Percentiles rank a stretch among this genome's conserved stretches.
Evolutionary conservation across 2,329 filamentous ascomycete genomes (phyloP).

Genomic region (Cordyceps pruinosa): DNA sequence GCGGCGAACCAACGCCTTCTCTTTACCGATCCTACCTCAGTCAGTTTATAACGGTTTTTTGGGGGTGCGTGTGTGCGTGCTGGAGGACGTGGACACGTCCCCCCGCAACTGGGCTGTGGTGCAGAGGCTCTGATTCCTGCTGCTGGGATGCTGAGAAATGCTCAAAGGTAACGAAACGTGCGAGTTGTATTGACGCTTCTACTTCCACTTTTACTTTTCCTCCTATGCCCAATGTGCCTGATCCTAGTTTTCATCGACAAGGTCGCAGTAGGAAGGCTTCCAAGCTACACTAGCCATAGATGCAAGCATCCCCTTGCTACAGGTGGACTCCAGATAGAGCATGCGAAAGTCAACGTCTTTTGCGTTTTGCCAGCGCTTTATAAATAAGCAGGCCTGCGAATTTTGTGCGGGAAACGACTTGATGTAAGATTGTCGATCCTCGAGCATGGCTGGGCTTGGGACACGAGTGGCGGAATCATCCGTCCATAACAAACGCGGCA

Average conservation of each 20-base stretch:
- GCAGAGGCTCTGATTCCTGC: too few relatives aligned
- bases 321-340: slow-evolving; percentile 4
- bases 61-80: too few relatives aligned
- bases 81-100: too few relatives aligned
- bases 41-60: too few relatives aligned
- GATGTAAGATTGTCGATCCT: slow-evolving; percentile 3
- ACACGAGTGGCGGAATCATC: neutral
- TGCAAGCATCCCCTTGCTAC: slow-evolving; percentile 5
- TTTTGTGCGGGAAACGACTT: neutral
- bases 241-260: slow-evolving; percentile 8
- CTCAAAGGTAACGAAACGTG: too few relatives aligned
- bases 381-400: neutral
- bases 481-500: slow-evolving; percentile 6
- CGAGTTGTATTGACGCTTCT: too few relatives aligned
- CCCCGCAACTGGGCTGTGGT: too few relatives aligned
- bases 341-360: slow-evolving; percentile 6
- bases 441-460: slow-evolving; percentile 2
- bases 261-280: slow-evolving; percentile 4
- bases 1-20: too few relatives aligned
- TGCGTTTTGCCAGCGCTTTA: slow-evolving; percentile 4
- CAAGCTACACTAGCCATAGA: slow-evolving; percentile 8
- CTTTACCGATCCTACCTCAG: too few relatives aligned
- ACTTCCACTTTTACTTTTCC: too few relatives aligned
- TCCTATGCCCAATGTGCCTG: too few relatives aligned
- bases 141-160: too few relatives aligned